Evolutionary conservation across 495 filamentous ascomycete species (phyloP).

Genomic region (Tuber melanosporum): DNA sequence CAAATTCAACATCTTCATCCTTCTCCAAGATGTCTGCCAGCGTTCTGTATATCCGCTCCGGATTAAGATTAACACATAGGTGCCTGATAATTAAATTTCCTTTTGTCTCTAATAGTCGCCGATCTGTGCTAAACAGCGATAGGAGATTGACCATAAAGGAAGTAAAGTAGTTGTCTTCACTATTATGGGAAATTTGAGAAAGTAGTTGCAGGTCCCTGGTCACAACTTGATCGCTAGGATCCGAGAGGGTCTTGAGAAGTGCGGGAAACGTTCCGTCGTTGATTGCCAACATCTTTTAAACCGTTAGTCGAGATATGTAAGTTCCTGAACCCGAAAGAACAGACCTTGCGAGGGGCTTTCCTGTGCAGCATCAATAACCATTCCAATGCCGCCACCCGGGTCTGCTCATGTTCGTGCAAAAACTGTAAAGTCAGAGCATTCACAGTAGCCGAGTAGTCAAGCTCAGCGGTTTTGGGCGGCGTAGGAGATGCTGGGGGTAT

Average conservation of each 20-base stretch:
- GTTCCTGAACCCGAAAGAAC: background rate
- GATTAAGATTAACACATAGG: constrained; percentile 82
- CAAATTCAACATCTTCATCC: constrained; percentile 96
- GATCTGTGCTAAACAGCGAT: constrained; percentile 89
- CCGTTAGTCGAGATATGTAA: constrained; percentile 29
- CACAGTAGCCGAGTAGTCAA: constrained; percentile 97
- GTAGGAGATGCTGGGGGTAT: constrained; percentile 50
- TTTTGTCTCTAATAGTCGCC: constrained; percentile 79
- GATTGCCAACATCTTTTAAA: constrained; percentile 59
- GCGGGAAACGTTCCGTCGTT: constrained; percentile 97
- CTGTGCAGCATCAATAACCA: constrained; percentile 98
- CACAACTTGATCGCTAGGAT: constrained; percentile 91
- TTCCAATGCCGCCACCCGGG: constrained; percentile 81
- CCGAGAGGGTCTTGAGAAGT: constrained; percentile 90
- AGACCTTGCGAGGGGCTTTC: constrained; percentile 84
- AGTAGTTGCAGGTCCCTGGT: constrained; percentile 90
- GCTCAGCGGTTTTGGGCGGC: constrained; percentile 52
- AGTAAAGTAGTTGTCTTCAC: constrained; percentile 93
- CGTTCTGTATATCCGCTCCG: constrained; percentile 93
- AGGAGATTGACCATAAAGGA: constrained; percentile 97
- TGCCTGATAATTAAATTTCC: constrained; percentile 96
- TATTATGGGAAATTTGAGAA: constrained; percentile 91
- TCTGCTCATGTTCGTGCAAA: constrained; percentile 92
- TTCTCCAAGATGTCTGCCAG: constrained; percentile 95
- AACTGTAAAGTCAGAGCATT: constrained; percentile 90